A percentile compares a stretch with the other conserved stretches of the same genome.
phyloP scores from a whole-genome alignment of 371 early-diverging fungal genomes.

The Chytridium lagenaria region DNA sequence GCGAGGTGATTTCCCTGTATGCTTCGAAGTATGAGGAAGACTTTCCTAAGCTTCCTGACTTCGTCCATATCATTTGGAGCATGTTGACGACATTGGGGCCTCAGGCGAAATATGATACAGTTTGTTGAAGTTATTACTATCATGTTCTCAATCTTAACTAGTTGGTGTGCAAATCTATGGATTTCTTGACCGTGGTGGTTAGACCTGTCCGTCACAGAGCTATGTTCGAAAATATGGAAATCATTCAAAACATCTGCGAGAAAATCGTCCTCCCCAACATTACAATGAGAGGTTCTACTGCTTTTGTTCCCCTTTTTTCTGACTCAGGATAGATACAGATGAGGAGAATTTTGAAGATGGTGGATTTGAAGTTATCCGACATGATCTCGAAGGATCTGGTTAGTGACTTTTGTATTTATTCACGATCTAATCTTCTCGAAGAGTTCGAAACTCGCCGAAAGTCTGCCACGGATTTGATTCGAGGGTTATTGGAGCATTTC shows the following conservation, averaged over 20 bases:
- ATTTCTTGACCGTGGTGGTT: conserved; percentile 87
- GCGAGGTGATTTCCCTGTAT: conserved; percentile 88
- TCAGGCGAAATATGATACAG: conserved; percentile 81
- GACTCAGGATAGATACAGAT: conserved; percentile 71
- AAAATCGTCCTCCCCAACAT: conserved; percentile 94
- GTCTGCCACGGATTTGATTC: conserved; percentile 90
- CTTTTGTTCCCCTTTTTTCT: not conserved
- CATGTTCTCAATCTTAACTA: conserved; percentile 32
- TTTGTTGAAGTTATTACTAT: conserved; percentile 30
- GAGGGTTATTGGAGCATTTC: conserved; percentile 88
- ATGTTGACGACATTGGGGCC: conserved; percentile 74
- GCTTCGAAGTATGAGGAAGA: conserved; percentile 89
- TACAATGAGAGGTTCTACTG: conserved; percentile 69
- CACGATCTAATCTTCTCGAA: conserved; percentile 16
- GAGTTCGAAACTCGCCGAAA: conserved; percentile 92
- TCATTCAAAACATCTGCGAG: conserved; percentile 82
- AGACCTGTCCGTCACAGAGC: conserved; percentile 71
- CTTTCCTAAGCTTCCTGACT: conserved; percentile 75
- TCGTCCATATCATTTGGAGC: conserved; percentile 85
- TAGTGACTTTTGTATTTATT: not conserved
- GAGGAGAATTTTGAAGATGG: conserved; percentile 97
- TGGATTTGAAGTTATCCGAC: conserved; percentile 89
- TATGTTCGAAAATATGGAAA: conserved; percentile 72
- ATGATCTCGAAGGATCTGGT: conserved; percentile 93
- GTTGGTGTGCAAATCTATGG: conserved; percentile 88